Evolutionary conservation across 2,329 filamentous ascomycete species (phyloP).

Genomic region (Sordariomycetes sp.): DNA sequence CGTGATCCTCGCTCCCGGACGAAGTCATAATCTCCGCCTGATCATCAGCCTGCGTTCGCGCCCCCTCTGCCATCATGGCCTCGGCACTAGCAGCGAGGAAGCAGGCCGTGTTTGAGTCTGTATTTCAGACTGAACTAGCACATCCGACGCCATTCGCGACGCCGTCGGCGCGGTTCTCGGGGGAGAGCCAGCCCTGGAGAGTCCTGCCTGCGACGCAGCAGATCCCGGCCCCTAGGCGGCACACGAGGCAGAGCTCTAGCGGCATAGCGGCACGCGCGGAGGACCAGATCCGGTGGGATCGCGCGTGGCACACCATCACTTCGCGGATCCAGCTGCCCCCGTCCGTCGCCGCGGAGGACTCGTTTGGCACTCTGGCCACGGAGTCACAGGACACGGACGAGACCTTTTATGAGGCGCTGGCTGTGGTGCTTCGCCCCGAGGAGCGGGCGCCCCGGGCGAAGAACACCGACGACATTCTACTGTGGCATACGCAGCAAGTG

Average conservation of each 20-base stretch:
- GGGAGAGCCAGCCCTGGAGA: slow-evolving; percentile 32
- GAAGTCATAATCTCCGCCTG: background rate
- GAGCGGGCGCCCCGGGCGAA: slow-evolving; percentile 31
- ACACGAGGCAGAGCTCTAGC: slow-evolving; percentile 9
- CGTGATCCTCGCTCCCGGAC: background rate
- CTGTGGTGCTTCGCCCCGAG: slow-evolving; percentile 35
- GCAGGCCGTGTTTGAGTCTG: slow-evolving; percentile 37
- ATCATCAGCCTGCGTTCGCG: background rate
- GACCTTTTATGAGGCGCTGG: slow-evolving; percentile 36
- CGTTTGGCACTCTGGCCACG: slow-evolving; percentile 32
- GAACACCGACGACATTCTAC: slow-evolving; percentile 40
- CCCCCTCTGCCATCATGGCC: slow-evolving; percentile 17
- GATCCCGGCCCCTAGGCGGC: slow-evolving; percentile 4
- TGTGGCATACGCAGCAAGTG: slow-evolving; percentile 49
- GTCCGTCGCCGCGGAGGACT: slow-evolving; percentile 40
- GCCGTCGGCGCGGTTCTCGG: slow-evolving; percentile 21
- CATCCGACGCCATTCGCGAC: slow-evolving; percentile 32
- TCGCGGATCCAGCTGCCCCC: slow-evolving; percentile 40
- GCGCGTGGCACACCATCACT: slow-evolving; percentile 50
- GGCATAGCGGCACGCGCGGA: background rate
- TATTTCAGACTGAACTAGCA: slow-evolving; percentile 38
- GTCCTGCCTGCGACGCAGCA: slow-evolving; percentile 16
- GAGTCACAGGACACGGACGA: slow-evolving; percentile 27
- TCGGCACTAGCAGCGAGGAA: slow-evolving; percentile 31
- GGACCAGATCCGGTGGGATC: slow-evolving; percentile 45